These are phyloP conservation scores for Fusarium abutilonis DNA, from an alignment of 2,329 filamentous ascomycete species.

Conservation along the genomic window DNA sequence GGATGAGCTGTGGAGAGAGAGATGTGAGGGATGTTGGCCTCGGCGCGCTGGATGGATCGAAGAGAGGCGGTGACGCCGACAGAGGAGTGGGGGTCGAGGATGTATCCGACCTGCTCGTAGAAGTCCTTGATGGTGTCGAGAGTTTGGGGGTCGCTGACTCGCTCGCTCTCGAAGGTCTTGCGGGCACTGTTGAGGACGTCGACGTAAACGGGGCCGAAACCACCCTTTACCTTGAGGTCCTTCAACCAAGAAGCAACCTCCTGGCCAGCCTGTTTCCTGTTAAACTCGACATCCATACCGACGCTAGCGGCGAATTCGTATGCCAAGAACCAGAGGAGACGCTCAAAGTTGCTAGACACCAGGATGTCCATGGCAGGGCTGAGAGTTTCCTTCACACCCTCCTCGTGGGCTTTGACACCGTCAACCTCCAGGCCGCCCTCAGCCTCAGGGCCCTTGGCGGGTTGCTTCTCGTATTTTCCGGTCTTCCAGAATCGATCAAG, in stretches of 20 bases:
- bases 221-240: constrained; percentile 81
- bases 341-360: constrained; percentile 95
- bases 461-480: constrained; percentile 87
- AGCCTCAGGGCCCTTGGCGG: constrained; percentile 65
- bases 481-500: constrained; percentile 94
- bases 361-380: constrained; percentile 98
- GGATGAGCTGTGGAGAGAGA: constrained; percentile 93
- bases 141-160: constrained; percentile 73
- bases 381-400: constrained; percentile 88
- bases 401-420: constrained; percentile 70
- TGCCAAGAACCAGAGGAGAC: constrained; percentile 91
- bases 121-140: constrained; percentile 69
- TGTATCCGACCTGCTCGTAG: constrained; percentile 73
- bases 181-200: constrained; percentile 77
- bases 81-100: constrained; percentile 92
- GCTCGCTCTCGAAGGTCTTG: constrained; percentile 82
- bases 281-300: constrained; percentile 72
- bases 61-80: constrained; percentile 83
- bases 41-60: constrained; percentile 69
- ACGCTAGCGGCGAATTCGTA: constrained; percentile 71
- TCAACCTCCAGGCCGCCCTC: constrained; percentile 72
- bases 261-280: constrained; percentile 75
- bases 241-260: constrained; percentile 82
- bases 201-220: constrained; percentile 79
- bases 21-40: constrained; percentile 72